A percentile compares a stretch with the other conserved stretches of the same genome.
phyloP scores from a whole-genome alignment of 2,329 filamentous ascomycete genomes.

The Sporothrix brasiliensis region DNA sequence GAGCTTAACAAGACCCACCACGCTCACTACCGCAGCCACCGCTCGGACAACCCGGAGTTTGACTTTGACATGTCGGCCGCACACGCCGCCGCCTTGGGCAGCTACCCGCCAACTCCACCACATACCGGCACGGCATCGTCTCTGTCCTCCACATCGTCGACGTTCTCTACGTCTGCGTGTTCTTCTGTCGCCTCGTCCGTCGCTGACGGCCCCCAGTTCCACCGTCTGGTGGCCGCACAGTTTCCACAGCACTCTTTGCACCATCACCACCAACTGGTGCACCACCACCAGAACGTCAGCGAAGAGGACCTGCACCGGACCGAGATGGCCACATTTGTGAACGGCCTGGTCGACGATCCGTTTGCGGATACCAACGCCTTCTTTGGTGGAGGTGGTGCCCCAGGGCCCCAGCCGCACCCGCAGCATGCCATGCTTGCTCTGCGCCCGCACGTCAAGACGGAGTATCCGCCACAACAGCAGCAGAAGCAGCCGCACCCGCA shows the following conservation, averaged over 20 bases:
- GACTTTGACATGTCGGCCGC: background rate
- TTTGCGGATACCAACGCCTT: conserved; percentile 37
- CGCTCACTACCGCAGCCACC: conserved; percentile 28
- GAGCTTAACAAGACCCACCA: conserved; percentile 18
- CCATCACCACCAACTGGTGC: conserved; percentile 14
- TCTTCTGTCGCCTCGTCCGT: conserved; percentile 33
- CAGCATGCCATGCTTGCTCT: conserved; percentile 25
- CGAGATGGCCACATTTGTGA: conserved; percentile 35
- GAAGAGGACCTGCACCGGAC: background rate
- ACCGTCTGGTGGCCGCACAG: conserved; percentile 21
- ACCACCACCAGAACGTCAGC: conserved; percentile 8
- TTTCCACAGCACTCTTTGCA: background rate
- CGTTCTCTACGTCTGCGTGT: conserved; percentile 17
- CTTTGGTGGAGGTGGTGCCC: conserved; percentile 12
- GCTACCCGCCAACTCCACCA: conserved; percentile 31
- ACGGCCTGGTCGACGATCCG: conserved; percentile 40
- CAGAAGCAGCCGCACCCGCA: background rate
- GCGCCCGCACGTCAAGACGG: conserved; percentile 22
- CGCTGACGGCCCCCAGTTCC: conserved; percentile 1
- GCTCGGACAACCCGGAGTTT: background rate
- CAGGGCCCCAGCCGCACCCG: background rate
- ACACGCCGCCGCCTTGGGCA: conserved; percentile 4
- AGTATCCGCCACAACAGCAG: conserved; percentile 12
- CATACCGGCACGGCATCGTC: conserved; percentile 30
- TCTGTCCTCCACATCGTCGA: conserved; percentile 29